Base-by-base conservation (phyloP, 441 rosid species). In the Corymbia citriodora region DNA sequence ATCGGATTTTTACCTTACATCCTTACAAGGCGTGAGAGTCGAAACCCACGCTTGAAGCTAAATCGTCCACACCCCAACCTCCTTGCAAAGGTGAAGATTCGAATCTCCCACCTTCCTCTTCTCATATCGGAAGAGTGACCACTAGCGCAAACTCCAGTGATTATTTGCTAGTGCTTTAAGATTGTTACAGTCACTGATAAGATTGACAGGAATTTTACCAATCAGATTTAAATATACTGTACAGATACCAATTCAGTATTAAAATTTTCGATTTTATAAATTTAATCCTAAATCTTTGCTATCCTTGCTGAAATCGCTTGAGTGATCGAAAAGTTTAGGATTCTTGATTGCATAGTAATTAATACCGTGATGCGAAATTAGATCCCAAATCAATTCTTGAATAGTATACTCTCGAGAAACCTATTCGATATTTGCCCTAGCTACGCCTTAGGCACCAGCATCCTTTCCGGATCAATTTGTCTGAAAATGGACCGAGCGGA, bases 381-480 rank as follows among this genome's bases (percentile, higher is more conserved):
- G 2, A 18, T 31, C 11, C 79, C 79, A 2, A 5, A 31, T 17
- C 9, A 15, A 15, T 8, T 65, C 31, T 65, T 36, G 18, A 15
- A 4, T 8, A n/a, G 16, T 16, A 65, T 63, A n/a, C 36, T n/a
- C 72, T 65, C 19, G 0, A n/a, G 72, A 65, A n/a, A n/a, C 36
- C 36, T 3, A 0, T 19, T 19, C 1, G 27, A 19, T 72, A 19
- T 0, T 2, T 29, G 10, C 10, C 65, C 65, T 25, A 59, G 65
- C n/a, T 23, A 59, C 65, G 65, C 65, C 17, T 31, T 63, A 63
- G 70, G 70, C 2, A 63, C 29, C 13, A 29, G 17, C 70, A 63
- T 3, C 31, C 16, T 27, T 6, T 27, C 29, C 68, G 31, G 16
- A 27, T 61, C 15, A 2, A 61, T 27, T 40, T 21, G 83, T 40